phyloP scores from a whole-genome alignment of 1,139 yeast species.

The Yamadazyma kanchanaburiensis region DNA sequence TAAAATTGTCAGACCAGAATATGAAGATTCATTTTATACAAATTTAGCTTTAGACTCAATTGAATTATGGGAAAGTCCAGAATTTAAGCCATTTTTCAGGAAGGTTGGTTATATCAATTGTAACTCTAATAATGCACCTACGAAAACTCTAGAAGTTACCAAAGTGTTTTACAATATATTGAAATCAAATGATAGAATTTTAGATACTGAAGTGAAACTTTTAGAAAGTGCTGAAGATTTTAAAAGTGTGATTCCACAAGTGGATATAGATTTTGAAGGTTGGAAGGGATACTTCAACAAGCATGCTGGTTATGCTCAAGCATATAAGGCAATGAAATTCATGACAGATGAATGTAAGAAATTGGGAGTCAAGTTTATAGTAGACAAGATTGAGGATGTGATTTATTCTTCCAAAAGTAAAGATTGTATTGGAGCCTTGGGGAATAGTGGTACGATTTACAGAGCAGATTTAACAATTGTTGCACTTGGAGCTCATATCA shows the following conservation, averaged over 20 bases:
- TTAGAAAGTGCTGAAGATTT: slow-evolving; percentile 10
- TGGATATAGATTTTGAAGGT: slow-evolving; percentile 12
- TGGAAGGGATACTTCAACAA: slow-evolving; percentile 14
- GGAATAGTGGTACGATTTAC: slow-evolving; percentile 6
- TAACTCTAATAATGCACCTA: slow-evolving; percentile 11
- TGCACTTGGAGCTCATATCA: slow-evolving; percentile 35
- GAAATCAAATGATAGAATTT: slow-evolving; percentile 8
- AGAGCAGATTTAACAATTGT: slow-evolving; percentile 27
- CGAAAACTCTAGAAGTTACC: slow-evolving; percentile 7
- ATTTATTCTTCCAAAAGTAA: slow-evolving; percentile 8
- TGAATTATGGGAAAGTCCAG: slow-evolving; percentile 13
- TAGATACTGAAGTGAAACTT: slow-evolving; percentile 3
- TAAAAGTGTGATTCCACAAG: slow-evolving; percentile 7
- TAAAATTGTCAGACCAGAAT: slow-evolving; percentile 15
- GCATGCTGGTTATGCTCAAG: slow-evolving; percentile 16
- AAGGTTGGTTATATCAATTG: slow-evolving; percentile 14
- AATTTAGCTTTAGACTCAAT: slow-evolving; percentile 14
- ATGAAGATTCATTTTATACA: slow-evolving; percentile 14
- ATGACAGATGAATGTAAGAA: slow-evolving; percentile 20
- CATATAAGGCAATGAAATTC: slow-evolving; percentile 12
- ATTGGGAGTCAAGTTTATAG: slow-evolving; percentile 28
- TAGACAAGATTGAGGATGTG: slow-evolving; percentile 23
- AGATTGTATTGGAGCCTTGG: slow-evolving; percentile 12
- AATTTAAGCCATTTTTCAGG: slow-evolving; percentile 9
- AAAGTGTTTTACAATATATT: slow-evolving; percentile 8